Conservation (phyloP, 352 stramenopile species). For the Pythium guiyangense region DNA sequence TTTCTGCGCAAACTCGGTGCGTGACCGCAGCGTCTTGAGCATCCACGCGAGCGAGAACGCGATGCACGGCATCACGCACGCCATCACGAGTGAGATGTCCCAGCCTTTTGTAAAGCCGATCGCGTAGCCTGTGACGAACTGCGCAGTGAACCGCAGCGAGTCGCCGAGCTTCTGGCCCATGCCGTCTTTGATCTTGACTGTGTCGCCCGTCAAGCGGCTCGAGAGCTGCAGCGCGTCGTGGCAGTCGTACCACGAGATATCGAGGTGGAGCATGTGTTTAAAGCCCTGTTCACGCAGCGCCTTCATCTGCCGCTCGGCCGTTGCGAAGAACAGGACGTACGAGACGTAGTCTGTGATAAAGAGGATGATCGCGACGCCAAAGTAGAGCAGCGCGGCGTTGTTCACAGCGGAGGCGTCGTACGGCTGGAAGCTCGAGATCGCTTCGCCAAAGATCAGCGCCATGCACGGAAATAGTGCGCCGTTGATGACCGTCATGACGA, state of each 20-base stretch:
- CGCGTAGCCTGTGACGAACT: slow-evolving; percentile 35
- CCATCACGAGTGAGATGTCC: slow-evolving; percentile 49
- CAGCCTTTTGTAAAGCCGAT: slow-evolving; percentile 45
- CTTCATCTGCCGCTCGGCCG: slow-evolving; percentile 46
- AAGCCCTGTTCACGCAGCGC: slow-evolving; percentile 24
- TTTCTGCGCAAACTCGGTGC: slow-evolving; percentile 25
- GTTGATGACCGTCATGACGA: slow-evolving; percentile 30
- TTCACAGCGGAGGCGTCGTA: slow-evolving; percentile 19
- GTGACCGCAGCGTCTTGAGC: slow-evolving; percentile 21
- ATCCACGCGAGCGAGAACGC: slow-evolving; percentile 29
- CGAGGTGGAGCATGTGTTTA: slow-evolving; percentile 41
- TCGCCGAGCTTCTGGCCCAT: slow-evolving; percentile 55
- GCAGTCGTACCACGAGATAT: slow-evolving; percentile 49
- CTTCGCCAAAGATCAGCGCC: slow-evolving; percentile 45
- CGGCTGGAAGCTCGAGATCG: slow-evolving; percentile 31
- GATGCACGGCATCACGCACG: slow-evolving; percentile 35
- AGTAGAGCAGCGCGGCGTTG: slow-evolving; percentile 22
- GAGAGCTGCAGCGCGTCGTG: slow-evolving; percentile 39
- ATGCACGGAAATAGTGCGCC: slow-evolving; percentile 48
- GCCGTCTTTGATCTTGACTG: slow-evolving; percentile 49
- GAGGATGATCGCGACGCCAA: slow-evolving; percentile 25
- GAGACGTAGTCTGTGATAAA: slow-evolving; percentile 29
- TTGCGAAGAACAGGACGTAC: slow-evolving; percentile 24
- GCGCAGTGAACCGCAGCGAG: slow-evolving; percentile 22
- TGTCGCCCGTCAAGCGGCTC: slow-evolving; percentile 29